These are phyloP conservation scores for Calonectria honghensis DNA, from an alignment of 2,329 filamentous ascomycete species.

Conservation along the genomic window DNA sequence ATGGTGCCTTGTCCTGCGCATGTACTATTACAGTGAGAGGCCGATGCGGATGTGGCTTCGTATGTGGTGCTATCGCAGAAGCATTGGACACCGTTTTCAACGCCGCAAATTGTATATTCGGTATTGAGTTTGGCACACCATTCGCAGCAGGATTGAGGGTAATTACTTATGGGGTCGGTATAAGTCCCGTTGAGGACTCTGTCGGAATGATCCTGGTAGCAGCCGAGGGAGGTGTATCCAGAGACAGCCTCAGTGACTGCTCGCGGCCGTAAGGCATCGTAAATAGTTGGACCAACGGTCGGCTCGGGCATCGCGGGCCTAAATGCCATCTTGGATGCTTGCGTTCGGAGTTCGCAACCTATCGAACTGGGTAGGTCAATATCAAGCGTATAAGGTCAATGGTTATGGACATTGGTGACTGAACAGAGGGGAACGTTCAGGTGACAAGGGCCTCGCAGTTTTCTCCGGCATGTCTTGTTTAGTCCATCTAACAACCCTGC, in stretches of 20 bases:
- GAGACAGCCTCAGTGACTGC: not conserved
- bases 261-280: not conserved
- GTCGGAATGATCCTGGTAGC: not conserved
- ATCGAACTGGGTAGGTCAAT: not conserved
- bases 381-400: too few relatives aligned
- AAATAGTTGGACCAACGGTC: not conserved
- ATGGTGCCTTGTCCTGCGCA: not conserved
- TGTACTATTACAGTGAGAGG: conserved; percentile 4
- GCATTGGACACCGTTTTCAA: conserved; percentile 15
- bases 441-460: not conserved
- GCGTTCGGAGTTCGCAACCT: too few relatives aligned
- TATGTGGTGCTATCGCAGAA: conserved; percentile 19
- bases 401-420: not conserved
- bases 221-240: conserved; percentile 12
- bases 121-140: conserved; percentile 21
- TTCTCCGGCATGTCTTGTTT: not conserved
- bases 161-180: not conserved
- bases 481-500: not conserved
- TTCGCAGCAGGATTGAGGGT: conserved; percentile 26
- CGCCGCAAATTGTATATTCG: conserved; percentile 19
- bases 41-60: not conserved
- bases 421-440: not conserved
- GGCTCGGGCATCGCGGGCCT: not conserved
- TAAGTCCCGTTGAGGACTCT: not conserved
- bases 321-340: not conserved